These are phyloP conservation scores for Phialemonium atrogriseum DNA, from an alignment of 2,329 filamentous ascomycete genomes.

Conservation along the genomic window DNA sequence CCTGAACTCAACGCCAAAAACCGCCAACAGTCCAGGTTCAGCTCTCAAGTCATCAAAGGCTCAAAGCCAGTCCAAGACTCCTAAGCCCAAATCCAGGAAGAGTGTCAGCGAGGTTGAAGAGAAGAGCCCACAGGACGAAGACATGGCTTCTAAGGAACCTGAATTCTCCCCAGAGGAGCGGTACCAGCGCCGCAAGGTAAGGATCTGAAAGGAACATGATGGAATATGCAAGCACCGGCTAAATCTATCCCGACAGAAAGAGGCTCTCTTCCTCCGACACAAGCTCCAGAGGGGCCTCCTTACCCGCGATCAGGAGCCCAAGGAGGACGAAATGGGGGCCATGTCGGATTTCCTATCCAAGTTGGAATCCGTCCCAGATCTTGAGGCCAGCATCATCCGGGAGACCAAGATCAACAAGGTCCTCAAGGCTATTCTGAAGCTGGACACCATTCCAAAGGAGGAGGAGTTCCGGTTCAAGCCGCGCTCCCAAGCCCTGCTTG, in stretches of 20 bases:
- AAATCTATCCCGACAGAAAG: slow-evolving; percentile 42
- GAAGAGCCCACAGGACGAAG: slow-evolving; percentile 37
- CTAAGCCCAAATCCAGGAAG: slow-evolving; percentile 42
- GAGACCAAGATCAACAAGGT: slow-evolving; percentile 98
- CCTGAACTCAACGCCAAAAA: slow-evolving; percentile 59
- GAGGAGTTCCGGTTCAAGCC: slow-evolving; percentile 85
- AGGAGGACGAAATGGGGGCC: slow-evolving; percentile 71
- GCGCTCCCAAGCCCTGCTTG: slow-evolving; percentile 70
- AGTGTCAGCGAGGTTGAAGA: slow-evolving; percentile 41
- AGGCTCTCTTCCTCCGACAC: slow-evolving; percentile 89
- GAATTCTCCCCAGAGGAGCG: slow-evolving; percentile 51
- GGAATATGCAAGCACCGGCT: too few species aligned
- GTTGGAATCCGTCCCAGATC: slow-evolving; percentile 68
- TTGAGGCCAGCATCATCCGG: slow-evolving; percentile 84
- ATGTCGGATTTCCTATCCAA: slow-evolving; percentile 74
- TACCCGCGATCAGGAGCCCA: slow-evolving; percentile 73
- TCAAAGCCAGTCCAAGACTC: slow-evolving; percentile 40
- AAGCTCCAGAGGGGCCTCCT: slow-evolving; percentile 92
- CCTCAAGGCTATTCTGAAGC: slow-evolving; percentile 85
- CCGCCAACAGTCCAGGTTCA: slow-evolving; percentile 49
- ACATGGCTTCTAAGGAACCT: slow-evolving; percentile 41
- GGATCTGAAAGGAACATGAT: slow-evolving; percentile 12
- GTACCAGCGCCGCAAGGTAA: too few species aligned
- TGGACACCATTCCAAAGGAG: slow-evolving; percentile 77
- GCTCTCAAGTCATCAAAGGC: slow-evolving; percentile 47